Conservation (phyloP, 768 basidiomycete species). For the Hypsizygus marmoreus region DNA sequence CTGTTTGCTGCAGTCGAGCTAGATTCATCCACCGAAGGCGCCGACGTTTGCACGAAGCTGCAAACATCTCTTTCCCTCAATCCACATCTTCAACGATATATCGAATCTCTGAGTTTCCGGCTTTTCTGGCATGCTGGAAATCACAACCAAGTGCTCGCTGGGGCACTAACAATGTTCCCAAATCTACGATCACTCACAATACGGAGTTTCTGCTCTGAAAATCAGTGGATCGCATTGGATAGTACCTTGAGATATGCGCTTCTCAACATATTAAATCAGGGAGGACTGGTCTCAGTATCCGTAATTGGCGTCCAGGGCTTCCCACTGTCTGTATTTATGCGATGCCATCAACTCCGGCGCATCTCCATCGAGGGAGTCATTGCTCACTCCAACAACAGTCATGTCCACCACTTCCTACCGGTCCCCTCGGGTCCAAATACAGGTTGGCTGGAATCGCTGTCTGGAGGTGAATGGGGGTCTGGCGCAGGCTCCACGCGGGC, state of each 20-base stretch:
- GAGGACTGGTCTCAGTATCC: background rate
- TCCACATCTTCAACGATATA: background rate
- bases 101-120: background rate
- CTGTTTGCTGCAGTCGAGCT: conserved; percentile 6
- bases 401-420: background rate
- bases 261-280: background rate
- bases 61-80: background rate
- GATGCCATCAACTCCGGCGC: background rate
- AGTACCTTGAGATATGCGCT: background rate
- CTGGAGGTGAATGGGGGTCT: conserved; percentile 1
- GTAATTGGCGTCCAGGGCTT: conserved; percentile 1
- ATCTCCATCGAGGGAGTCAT: conserved; percentile 1
- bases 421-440: background rate
- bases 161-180: background rate
- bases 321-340: background rate
- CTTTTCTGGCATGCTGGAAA: background rate
- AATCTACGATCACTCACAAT: background rate
- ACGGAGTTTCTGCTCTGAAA: background rate
- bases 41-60: background rate
- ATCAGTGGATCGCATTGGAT: background rate
- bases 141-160: background rate
- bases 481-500: conserved; percentile 3
- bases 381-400: background rate
- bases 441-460: background rate
- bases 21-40: background rate